Evolutionary conservation across 441 rosid genomes (phyloP), one percentile per base, ranked within the genome.

Genomic region (Jatropha multifida): DNA sequence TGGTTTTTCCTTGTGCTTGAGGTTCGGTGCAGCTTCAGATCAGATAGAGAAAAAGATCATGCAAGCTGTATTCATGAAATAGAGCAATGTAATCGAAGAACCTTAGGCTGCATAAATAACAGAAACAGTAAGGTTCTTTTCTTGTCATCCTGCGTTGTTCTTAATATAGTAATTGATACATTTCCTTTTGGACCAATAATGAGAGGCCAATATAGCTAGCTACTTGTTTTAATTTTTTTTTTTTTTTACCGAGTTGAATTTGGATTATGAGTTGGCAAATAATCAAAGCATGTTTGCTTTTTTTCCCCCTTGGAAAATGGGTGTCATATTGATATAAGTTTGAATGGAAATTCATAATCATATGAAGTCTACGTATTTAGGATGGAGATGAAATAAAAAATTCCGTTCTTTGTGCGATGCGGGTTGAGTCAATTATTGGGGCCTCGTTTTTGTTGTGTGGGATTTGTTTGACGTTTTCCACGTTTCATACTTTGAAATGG

Each of bases 101-200:
- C 76, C 72, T 66, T 23, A 52, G 27, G 82, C 79, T 75, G 76
- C 68, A 49, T 62, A 69, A 77, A 78, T 80, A 74, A 76, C 78
- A 59, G 32, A 54, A 79, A 48, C 38, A 40, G 13, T 27, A 40
- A 69, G 68, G 65, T 66, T 69, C 77, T 51, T 68, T 54, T 60
- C 13, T 78, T 7, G 41, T 56, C 52, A n/a, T 51, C 49, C 32
- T 23, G 37, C 62, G 40, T 58, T 14, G 9, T 41, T 38, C 11
- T 26, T 38, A 7, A 54, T 18, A 15, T 42, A 15, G 62, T n/a
- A 13, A 4, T 54, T 26, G 14, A 6, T 61, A 27, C 48, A 44
- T 44, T 26, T 61, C 2, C 32, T 46, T 60, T 3, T 73, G 60
- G 27, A 42, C 4, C 40, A 40, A 38, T 54, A 51, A 51, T 32